Evolutionary conservation across 768 basidiomycete genomes (phyloP), one percentile per base, ranked within the genome.

Genomic region (Boletus eberwhitei): DNA sequence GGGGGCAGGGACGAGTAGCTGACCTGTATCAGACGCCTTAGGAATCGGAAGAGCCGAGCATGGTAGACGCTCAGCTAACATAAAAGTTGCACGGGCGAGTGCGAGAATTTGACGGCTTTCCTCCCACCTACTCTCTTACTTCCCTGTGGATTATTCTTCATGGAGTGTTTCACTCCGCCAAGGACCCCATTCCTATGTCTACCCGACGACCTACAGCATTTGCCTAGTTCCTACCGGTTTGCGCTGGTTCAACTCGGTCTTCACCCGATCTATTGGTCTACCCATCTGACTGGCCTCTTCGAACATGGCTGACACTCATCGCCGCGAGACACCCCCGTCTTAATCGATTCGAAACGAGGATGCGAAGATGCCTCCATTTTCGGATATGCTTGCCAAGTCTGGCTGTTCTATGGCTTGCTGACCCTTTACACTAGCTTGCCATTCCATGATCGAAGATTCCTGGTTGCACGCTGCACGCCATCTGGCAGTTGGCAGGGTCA

Each of bases 401-500:
- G 38, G 40, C 21, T 38, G 24, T 2, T 17, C 9, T 1, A 16
- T 29, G 50, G 36, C 43, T 5, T 37, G n/a, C 2, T 38, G 39
- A 3, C 16, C 43, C 13, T 36, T 4, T 16, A 7, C 11, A 40
- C 1, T 54, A 17, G 2, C 24, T n/a, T 5, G 43, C 32, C 24
- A 35, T 51, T 44, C 43, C n/a, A 34, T n/a, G 1, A 8, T 24
- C 5, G 59, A 60, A 56, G 2, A 1, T 50, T 52, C 50, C 21
- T 4, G 31, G 11, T 32, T 37, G 29, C 21, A 50, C 11, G 24
- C 14, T 17, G 4, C 36, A 26, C 2, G 34, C 53, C 59, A 50
- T 8, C 29, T 56, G 41, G 34, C 32, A 37, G 42, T 60, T 61
- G 59, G 59, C 34, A 42, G 37, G 50, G 8, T 44, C 36, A 2